Evolutionary conservation across 257 asterid species (phyloP).

Genomic region (Gardenia jasminoides): DNA sequence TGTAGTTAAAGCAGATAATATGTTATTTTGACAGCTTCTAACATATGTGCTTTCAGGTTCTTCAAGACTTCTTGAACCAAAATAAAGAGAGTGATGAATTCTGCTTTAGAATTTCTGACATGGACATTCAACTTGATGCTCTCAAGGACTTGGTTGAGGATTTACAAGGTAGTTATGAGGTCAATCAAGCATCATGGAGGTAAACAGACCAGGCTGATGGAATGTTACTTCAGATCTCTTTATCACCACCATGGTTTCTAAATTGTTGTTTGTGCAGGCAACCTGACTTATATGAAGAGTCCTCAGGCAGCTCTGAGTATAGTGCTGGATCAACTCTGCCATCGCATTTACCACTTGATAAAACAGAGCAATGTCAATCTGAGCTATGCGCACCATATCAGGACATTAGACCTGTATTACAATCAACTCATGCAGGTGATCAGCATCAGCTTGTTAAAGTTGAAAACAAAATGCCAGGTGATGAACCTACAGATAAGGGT

Average conservation of each 20-base stretch:
- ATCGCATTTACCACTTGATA: conserved; percentile 39
- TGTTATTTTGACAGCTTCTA: conserved; percentile 1
- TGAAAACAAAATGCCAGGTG: conserved; percentile 38
- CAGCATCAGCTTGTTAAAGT: conserved; percentile 38
- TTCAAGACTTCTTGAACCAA: conserved; percentile 73
- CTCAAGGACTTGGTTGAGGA: conserved; percentile 68
- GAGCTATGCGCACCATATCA: conserved; percentile 40
- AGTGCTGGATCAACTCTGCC: conserved; percentile 77
- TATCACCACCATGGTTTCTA: conserved; percentile 28
- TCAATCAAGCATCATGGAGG: conserved; percentile 72
- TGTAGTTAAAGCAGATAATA: not conserved
- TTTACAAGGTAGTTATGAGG: conserved; percentile 47
- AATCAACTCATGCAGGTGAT: conserved; percentile 39
- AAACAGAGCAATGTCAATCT: conserved; percentile 49
- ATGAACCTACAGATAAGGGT: conserved; percentile 49
- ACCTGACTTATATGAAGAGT: conserved; percentile 56
- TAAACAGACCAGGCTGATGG: conserved; percentile 24
- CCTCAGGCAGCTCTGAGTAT: conserved; percentile 78
- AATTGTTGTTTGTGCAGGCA: conserved; percentile 50
- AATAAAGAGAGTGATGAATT: conserved; percentile 56
- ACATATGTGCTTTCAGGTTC: conserved; percentile 45
- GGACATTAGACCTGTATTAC: conserved; percentile 39
- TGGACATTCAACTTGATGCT: conserved; percentile 60
- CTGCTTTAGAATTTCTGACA: conserved; percentile 40
- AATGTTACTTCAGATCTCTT: conserved; percentile 7